These are phyloP conservation scores for Xylaria intraflava DNA, from an alignment of 495 filamentous ascomycete species.

Conservation along the genomic window DNA sequence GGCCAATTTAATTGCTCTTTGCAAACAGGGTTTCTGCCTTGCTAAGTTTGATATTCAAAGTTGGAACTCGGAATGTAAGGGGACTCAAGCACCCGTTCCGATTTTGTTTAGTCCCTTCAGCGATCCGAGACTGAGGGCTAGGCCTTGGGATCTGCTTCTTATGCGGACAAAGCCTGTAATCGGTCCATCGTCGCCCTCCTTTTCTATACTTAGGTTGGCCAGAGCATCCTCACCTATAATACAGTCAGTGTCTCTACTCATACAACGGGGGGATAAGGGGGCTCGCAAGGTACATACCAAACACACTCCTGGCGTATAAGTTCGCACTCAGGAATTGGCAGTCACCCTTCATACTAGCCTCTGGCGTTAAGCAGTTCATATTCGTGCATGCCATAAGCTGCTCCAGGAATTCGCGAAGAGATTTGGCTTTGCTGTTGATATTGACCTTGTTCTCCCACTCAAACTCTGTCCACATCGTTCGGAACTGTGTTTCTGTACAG, in stretches of 20 bases:
- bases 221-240: constrained; percentile 90
- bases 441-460: constrained; percentile 99
- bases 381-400: constrained; percentile 97
- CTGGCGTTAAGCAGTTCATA: constrained; percentile 96
- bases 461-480: constrained; percentile 99
- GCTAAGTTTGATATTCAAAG: background rate
- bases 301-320: constrained; percentile 93
- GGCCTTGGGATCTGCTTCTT: constrained; percentile 91
- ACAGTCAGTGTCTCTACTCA: constrained; percentile 17
- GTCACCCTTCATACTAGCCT: constrained; percentile 92
- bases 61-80: background rate
- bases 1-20: background rate
- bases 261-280: background rate
- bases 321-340: constrained; percentile 98
- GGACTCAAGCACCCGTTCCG: constrained; percentile 40
- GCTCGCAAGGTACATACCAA: constrained; percentile 63
- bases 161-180: constrained; percentile 99
- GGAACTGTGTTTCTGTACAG: constrained; percentile 97
- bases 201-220: constrained; percentile 96
- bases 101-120: constrained; percentile 93
- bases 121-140: constrained; percentile 88
- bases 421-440: constrained; percentile 95
- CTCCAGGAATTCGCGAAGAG: constrained; percentile 83
- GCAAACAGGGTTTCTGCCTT: background rate
- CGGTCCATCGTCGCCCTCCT: constrained; percentile 90